phyloP scores from a whole-genome alignment of 2,329 filamentous ascomycete species.

The Ophiostoma sp. region DNA sequence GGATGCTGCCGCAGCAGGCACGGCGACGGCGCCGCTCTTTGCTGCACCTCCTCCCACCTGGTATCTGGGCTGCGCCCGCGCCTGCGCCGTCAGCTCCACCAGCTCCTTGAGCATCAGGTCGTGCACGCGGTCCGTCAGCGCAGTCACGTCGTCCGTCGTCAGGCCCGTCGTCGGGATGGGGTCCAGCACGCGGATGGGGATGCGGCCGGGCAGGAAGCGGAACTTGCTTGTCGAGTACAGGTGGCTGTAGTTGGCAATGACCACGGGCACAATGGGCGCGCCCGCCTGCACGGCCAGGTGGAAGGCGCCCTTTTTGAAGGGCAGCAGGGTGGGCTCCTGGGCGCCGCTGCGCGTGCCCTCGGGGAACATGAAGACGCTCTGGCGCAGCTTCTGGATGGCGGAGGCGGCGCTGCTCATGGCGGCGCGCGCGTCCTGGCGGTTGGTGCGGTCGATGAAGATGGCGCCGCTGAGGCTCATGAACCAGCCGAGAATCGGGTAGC shows the following conservation, averaged over 20 bases:
- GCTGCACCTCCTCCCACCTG: neutral
- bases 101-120: slow-evolving; percentile 71
- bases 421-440: slow-evolving; percentile 72
- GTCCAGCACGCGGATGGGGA: slow-evolving; percentile 73
- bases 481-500: slow-evolving; percentile 82
- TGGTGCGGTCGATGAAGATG: slow-evolving; percentile 92
- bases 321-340: slow-evolving; percentile 71
- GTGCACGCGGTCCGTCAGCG: slow-evolving; percentile 60
- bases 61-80: slow-evolving; percentile 24
- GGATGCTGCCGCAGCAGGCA: slow-evolving; percentile 6
- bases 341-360: slow-evolving; percentile 92
- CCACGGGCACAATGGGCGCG: slow-evolving; percentile 84
- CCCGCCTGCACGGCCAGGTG: slow-evolving; percentile 91
- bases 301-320: slow-evolving; percentile 99
- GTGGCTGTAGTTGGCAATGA: slow-evolving; percentile 74
- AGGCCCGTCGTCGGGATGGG: slow-evolving; percentile 73
- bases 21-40: neutral
- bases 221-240: slow-evolving; percentile 59
- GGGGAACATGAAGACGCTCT: slow-evolving; percentile 81
- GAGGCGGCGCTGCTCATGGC: slow-evolving; percentile 79
- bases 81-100: slow-evolving; percentile 48
- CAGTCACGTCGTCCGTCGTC: slow-evolving; percentile 70
- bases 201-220: slow-evolving; percentile 61
- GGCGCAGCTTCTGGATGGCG: slow-evolving; percentile 66
- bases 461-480: slow-evolving; percentile 85